Percentiles rank a stretch among this genome's conserved stretches.
Evolutionary conservation across 257 asterid genomes (phyloP).

Genomic region (Capsicum rhomboideum): DNA sequence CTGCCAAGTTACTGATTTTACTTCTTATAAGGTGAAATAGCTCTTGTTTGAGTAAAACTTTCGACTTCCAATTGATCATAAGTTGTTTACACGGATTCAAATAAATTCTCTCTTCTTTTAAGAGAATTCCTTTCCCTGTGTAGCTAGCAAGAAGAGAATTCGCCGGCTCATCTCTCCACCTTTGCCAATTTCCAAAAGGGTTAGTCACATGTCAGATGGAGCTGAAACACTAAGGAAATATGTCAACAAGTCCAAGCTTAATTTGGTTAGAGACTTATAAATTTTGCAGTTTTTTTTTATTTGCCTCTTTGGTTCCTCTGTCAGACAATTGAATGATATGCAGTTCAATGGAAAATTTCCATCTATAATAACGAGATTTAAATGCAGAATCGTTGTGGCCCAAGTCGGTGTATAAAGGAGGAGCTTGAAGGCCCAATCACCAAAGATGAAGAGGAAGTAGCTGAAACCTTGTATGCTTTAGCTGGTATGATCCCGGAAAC

Average conservation of each 20-base stretch:
- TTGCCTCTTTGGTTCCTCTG: background rate
- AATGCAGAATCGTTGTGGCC: slow-evolving; percentile 26
- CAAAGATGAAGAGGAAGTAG: slow-evolving; percentile 91
- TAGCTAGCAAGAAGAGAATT: slow-evolving; percentile 61
- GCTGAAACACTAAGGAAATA: slow-evolving; percentile 19
- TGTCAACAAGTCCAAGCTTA: slow-evolving; percentile 41
- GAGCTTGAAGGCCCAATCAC: slow-evolving; percentile 23
- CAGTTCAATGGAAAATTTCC: background rate
- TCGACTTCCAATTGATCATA: background rate
- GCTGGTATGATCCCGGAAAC: slow-evolving; percentile 45
- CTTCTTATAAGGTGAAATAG: background rate
- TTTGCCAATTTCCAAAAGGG: slow-evolving; percentile 28
- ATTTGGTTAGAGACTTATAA: slow-evolving; percentile 26
- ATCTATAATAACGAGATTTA: background rate
- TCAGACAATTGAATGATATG: background rate
- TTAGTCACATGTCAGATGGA: slow-evolving; percentile 22
- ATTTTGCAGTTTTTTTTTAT: background rate
- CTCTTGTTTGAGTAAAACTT: background rate
- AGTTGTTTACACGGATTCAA: background rate
- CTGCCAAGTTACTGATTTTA: background rate
- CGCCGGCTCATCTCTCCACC: slow-evolving; percentile 29
- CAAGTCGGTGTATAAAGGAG: background rate
- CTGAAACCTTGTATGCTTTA: slow-evolving; percentile 63
- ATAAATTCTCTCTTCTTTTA: background rate
- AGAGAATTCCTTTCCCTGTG: background rate